Percentiles rank a stretch among this genome's conserved stretches.
Evolutionary conservation across 495 filamentous ascomycete genomes (phyloP).

Genomic region (Parachaetomium inaequale): DNA sequence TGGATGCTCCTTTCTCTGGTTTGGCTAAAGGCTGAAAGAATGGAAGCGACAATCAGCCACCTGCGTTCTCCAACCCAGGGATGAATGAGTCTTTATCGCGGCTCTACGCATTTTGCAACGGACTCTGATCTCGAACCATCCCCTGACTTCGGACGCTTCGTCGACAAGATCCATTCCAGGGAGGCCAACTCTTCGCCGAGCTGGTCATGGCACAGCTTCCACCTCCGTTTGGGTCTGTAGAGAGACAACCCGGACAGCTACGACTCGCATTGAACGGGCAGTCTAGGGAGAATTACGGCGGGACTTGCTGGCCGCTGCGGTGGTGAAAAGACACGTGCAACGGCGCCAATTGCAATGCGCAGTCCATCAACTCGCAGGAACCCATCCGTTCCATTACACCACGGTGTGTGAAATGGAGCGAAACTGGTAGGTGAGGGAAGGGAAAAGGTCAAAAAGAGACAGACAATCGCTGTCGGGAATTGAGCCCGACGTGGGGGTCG

Average conservation of each 20-base stretch:
- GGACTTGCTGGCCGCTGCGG: no score
- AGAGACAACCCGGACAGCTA: slow-evolving; percentile 28
- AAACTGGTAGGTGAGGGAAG: no score
- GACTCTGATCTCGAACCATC: slow-evolving; percentile 32
- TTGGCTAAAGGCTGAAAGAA: no score
- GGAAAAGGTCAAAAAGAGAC: no score
- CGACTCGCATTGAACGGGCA: slow-evolving; percentile 21
- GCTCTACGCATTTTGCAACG: slow-evolving; percentile 32
- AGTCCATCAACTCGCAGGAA: no score
- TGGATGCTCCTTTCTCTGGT: no score
- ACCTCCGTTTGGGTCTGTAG: slow-evolving; percentile 22
- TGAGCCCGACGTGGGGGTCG: slow-evolving; percentile 12
- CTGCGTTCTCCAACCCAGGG: slow-evolving; percentile 30
- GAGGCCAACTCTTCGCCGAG: slow-evolving; percentile 31
- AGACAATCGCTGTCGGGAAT: slow-evolving; percentile 7
- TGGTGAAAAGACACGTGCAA: no score
- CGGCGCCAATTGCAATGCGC: no score
- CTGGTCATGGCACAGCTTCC: slow-evolving; percentile 33
- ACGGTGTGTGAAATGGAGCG: no score
- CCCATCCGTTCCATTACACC: no score
- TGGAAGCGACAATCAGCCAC: no score
- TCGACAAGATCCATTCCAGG: slow-evolving; percentile 26
- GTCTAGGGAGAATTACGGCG: slow-evolving; percentile 28
- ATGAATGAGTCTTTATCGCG: slow-evolving; percentile 32
- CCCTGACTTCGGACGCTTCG: slow-evolving; percentile 21